Percentiles rank a stretch among this genome's conserved stretches.
Evolutionary conservation across 1,284 basidiomycete genomes (phyloP).

Genomic region (Apiotrichum mycotoxinovorans): DNA sequence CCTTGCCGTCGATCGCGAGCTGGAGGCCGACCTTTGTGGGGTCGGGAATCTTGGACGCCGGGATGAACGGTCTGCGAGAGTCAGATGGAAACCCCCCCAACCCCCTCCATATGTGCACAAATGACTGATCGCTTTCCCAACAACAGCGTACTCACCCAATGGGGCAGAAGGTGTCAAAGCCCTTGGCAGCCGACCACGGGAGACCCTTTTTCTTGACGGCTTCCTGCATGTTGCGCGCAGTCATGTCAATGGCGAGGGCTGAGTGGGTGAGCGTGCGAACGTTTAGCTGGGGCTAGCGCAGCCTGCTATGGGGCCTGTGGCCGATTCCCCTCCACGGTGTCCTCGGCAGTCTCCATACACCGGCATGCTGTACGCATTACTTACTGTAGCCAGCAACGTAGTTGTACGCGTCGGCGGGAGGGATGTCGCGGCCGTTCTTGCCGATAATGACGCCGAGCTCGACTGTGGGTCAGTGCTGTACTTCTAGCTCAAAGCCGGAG

Average conservation of each 20-base stretch:
- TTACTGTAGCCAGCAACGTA: constrained; percentile 88
- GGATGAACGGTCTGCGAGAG: constrained; percentile 66
- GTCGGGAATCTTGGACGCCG: constrained; percentile 66
- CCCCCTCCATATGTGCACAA: too few species aligned
- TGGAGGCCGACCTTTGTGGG: constrained; percentile 63
- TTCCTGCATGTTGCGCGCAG: constrained; percentile 91
- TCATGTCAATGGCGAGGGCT: constrained; percentile 95
- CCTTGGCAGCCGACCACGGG: constrained; percentile 90
- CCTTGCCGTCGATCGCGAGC: constrained; percentile 69
- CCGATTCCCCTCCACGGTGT: too few species aligned
- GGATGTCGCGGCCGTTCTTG: constrained; percentile 75
- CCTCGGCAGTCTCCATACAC: too few species aligned
- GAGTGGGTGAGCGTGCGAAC: constrained; percentile 1
- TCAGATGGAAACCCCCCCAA: constrained; percentile 10
- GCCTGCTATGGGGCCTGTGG: too few species aligned
- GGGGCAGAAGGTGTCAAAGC: constrained; percentile 84
- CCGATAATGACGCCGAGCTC: constrained; percentile 97
- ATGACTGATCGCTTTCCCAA: too few species aligned
- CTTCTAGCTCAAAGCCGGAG: neutral
- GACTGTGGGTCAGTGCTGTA: constrained; percentile 55
- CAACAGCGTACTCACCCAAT: constrained; percentile 57
- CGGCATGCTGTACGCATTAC: constrained; percentile 38
- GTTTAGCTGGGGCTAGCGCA: too few species aligned
- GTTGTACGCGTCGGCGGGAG: constrained; percentile 64
- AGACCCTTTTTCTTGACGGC: constrained; percentile 86